These are phyloP conservation scores for Scenedesmus sp. DNA, from an alignment of 163 green algal species.

Conservation along the genomic window DNA sequence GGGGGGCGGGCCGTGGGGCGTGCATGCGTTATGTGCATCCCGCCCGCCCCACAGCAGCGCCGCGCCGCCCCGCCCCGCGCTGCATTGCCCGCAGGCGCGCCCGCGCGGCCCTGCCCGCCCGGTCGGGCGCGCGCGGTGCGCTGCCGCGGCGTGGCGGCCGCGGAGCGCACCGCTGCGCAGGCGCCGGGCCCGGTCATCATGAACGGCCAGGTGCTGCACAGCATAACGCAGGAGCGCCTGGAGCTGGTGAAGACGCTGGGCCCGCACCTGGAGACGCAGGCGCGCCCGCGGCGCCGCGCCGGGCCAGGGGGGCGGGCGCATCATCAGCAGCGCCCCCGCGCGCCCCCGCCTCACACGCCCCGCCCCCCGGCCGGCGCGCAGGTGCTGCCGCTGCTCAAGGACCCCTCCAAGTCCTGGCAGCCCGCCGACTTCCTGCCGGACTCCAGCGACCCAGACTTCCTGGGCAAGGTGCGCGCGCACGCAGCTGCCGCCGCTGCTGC, in stretches of 20 bases:
- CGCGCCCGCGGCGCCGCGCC: slow-evolving; percentile 43
- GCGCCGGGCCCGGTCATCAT: slow-evolving; percentile 72
- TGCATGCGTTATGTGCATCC: too few relatives aligned
- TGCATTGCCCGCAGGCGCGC: too few relatives aligned
- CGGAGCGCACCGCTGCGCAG: slow-evolving; percentile 1
- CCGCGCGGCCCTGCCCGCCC: too few relatives aligned
- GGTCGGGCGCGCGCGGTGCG: slow-evolving; percentile 6
- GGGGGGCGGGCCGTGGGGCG: too few relatives aligned
- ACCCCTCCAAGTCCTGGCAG: slow-evolving; percentile 93
- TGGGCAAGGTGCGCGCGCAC: slow-evolving; percentile 79
- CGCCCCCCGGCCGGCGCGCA: slow-evolving; percentile 31
- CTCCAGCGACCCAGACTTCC: slow-evolving; percentile 86
- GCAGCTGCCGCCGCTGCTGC: too few relatives aligned
- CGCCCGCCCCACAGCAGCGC: too few relatives aligned
- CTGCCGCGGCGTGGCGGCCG: not conserved
- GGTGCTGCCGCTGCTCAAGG: slow-evolving; percentile 77
- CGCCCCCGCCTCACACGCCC: not conserved
- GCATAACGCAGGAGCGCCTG: slow-evolving; percentile 71
- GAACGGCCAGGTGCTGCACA: slow-evolving; percentile 83
- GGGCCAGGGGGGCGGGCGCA: too few relatives aligned
- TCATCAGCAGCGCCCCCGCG: not conserved
- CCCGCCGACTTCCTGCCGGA: slow-evolving; percentile 93
- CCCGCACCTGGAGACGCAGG: slow-evolving; percentile 69
- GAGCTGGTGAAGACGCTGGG: slow-evolving; percentile 79
- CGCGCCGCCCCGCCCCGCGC: too few relatives aligned